Percentiles rank a stretch among this genome's conserved stretches.
phyloP scores from a whole-genome alignment of 805 yeast species.

The Deakozyma indianensis region DNA sequence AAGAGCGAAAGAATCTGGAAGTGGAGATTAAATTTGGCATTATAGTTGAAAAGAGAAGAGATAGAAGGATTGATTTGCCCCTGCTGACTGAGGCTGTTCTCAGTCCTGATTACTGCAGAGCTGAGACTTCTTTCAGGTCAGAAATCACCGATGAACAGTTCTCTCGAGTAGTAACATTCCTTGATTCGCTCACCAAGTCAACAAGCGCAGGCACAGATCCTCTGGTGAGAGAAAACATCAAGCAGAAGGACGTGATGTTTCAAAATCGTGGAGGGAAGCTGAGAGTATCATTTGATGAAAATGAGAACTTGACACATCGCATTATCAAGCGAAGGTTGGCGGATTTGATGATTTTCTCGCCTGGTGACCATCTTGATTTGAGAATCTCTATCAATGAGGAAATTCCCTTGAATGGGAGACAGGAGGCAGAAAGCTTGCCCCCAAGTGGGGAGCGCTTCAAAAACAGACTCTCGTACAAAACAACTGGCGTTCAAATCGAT shows the following conservation, averaged over 20 bases:
- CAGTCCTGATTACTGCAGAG: slow-evolving; percentile 14
- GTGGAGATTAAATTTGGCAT: slow-evolving; percentile 28
- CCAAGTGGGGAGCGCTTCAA: slow-evolving; percentile 52
- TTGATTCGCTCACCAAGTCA: slow-evolving; percentile 4
- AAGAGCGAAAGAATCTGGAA: slow-evolving; percentile 22
- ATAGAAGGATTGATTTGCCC: slow-evolving; percentile 17
- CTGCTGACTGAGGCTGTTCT: slow-evolving; percentile 20
- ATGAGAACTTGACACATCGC: slow-evolving; percentile 32
- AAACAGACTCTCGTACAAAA: slow-evolving; percentile 58
- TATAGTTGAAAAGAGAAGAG: slow-evolving; percentile 13
- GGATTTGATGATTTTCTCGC: slow-evolving; percentile 56
- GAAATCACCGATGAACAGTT: slow-evolving; percentile 17
- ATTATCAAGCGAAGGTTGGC: slow-evolving; percentile 65
- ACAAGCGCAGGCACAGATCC: slow-evolving; percentile 4
- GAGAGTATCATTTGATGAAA: slow-evolving; percentile 17
- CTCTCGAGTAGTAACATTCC: slow-evolving; percentile 3
- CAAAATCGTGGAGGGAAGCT: slow-evolving; percentile 9
- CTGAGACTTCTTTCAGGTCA: slow-evolving; percentile 16
- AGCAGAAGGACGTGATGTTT: slow-evolving; percentile 2
- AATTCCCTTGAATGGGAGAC: slow-evolving; percentile 46
- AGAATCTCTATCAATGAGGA: slow-evolving; percentile 66
- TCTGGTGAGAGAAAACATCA: background rate
- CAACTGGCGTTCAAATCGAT: slow-evolving; percentile 31
- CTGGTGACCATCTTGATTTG: slow-evolving; percentile 64
- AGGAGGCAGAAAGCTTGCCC: slow-evolving; percentile 3